Conservation (phyloP, 2,329 filamentous ascomycete species). For the Pyrenochaeta sp. region DNA sequence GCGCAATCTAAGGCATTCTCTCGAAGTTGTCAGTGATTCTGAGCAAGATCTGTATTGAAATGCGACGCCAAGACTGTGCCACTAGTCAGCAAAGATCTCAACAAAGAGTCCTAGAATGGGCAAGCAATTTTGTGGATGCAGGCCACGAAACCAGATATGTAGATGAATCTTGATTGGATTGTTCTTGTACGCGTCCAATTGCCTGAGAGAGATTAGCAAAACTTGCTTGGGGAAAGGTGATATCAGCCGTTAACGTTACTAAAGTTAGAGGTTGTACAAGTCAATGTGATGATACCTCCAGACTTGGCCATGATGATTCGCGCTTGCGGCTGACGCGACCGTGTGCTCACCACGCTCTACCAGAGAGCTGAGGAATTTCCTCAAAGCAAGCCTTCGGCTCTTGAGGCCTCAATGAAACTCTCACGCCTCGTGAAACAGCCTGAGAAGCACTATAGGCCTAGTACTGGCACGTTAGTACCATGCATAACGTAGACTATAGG, state of each 20-base stretch:
- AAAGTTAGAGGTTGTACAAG: constrained; percentile 1
- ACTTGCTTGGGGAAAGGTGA: neutral
- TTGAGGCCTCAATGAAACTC: neutral
- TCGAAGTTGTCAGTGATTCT: too few relatives aligned
- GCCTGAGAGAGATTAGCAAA: constrained; percentile 1
- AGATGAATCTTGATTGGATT: neutral
- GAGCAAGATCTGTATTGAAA: too few relatives aligned
- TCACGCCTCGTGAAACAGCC: neutral
- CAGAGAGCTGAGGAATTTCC: neutral
- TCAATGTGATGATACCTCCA: neutral
- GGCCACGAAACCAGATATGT: neutral
- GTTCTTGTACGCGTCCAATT: neutral
- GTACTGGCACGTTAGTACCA: neutral
- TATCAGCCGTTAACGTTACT: neutral
- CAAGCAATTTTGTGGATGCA: neutral
- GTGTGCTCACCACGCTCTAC: neutral
- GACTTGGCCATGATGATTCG: neutral
- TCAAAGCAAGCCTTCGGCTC: neutral
- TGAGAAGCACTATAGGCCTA: neutral
- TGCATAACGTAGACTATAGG: neutral
- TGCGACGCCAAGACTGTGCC: neutral
- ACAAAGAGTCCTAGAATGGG: neutral
- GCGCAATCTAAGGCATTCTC: too few relatives aligned
- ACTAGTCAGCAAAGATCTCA: neutral
- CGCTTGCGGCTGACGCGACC: neutral